These are phyloP conservation scores for Penicillium flavigenum DNA, from an alignment of 495 filamentous ascomycete genomes.

Conservation along the genomic window DNA sequence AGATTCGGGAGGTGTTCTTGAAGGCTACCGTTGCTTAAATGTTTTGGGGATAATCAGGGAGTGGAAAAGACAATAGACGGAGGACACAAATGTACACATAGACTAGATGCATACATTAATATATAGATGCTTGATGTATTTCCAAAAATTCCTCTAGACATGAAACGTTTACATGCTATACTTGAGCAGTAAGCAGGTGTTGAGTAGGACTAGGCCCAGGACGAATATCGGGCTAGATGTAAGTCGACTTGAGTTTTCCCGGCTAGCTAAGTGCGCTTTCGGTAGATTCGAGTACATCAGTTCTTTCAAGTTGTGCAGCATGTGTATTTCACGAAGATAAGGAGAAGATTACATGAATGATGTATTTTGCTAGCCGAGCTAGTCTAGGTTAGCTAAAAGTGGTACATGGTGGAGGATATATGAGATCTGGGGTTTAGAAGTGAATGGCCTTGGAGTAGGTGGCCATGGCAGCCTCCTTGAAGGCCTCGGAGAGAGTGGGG, in stretches of 20 bases:
- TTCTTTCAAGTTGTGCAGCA: neutral
- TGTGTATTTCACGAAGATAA: conserved; percentile 22
- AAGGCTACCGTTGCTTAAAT: conserved; percentile 20
- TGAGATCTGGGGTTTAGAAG: conserved; percentile 59
- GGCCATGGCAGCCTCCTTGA: conserved; percentile 99
- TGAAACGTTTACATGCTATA: neutral
- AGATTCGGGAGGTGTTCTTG: conserved; percentile 26
- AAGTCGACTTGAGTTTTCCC: neutral
- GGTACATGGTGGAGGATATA: conserved; percentile 38
- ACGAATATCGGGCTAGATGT: neutral
- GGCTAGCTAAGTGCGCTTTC: neutral
- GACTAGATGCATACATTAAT: neutral
- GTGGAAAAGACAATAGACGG: neutral
- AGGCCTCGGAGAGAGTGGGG: conserved; percentile 93
- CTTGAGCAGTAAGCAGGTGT: neutral
- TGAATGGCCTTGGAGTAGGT: conserved; percentile 96
- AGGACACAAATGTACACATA: neutral
- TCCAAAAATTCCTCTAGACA: neutral
- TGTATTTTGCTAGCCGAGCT: conserved; percentile 44
- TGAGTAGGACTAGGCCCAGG: neutral
- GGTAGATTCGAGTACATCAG: neutral
- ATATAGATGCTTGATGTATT: neutral
- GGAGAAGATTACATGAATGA: conserved; percentile 44
- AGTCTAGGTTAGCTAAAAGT: conserved; percentile 40
- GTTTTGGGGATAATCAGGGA: neutral